Evolutionary conservation across 805 yeast genomes (phyloP).

Genomic region (Torulaspora indica): DNA sequence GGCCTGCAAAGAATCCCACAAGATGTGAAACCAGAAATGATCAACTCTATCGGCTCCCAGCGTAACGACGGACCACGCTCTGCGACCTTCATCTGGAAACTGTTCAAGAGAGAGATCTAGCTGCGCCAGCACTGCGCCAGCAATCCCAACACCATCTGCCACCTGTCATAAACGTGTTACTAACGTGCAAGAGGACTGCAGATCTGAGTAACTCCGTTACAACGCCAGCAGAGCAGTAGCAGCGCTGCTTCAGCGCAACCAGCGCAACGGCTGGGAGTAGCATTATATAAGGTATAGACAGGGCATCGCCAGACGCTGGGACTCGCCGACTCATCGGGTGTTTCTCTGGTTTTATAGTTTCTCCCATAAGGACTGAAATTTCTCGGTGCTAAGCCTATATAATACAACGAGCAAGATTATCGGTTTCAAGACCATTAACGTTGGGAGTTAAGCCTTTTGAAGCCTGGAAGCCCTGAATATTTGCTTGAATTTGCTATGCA

Average conservation of each 20-base stretch:
- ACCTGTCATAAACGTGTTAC: background rate
- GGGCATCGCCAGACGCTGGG: background rate
- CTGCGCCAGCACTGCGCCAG: background rate
- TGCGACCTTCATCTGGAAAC: slow-evolving; percentile 17
- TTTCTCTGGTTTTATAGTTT: background rate
- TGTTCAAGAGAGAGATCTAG: slow-evolving; percentile 7
- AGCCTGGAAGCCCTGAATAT: background rate
- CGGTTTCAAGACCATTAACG: background rate
- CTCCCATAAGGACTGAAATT: background rate
- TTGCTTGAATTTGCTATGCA: slow-evolving; percentile 1
- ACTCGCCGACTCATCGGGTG: background rate
- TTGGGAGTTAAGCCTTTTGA: background rate
- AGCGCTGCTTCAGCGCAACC: background rate
- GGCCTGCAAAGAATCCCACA: slow-evolving; percentile 11
- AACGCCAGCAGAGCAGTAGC: background rate
- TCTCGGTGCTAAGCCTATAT: background rate
- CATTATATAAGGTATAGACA: background rate
- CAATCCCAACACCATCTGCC: background rate
- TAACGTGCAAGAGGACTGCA: background rate
- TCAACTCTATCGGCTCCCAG: slow-evolving; percentile 16
- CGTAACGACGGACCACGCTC: slow-evolving; percentile 40
- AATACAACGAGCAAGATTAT: background rate
- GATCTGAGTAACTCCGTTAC: background rate
- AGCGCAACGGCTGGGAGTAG: no score
- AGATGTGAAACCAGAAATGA: background rate